Evolutionary conservation across 352 stramenopile genomes (phyloP), one percentile per base, ranked within the genome.

Genomic region (Hyaloperonospora arabidopsidis): DNA sequence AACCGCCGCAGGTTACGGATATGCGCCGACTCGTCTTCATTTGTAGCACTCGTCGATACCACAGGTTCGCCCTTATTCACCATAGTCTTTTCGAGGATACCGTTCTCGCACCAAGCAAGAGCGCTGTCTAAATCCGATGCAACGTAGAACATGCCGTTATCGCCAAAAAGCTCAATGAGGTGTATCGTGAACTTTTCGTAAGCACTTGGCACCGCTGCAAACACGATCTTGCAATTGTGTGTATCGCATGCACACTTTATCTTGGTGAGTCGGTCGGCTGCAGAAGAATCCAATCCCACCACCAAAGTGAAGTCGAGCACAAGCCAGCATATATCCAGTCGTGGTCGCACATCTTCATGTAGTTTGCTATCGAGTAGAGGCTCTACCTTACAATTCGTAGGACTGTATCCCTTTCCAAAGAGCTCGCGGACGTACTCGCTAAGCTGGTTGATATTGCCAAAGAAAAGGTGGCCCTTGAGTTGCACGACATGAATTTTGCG

Each of bases 251-350:
- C 74, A 45, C 72, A 84, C 63, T 89, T 88, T 64, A 90, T 83
- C 57, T 90, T 89, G 17, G 79, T 84, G 11, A 93, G 49, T 5
- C 78, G 72, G 29, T 90, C 79, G 0, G 80, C 83, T 10, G 83
- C 83, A 12, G 83, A 93, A 15, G 79, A 90, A 45, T 97, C 92
- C 39, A 98, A 77, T 3, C 89, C 89, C 0, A 96, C 73, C 0
- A 98, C 92, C 1, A 97, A 59, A 1, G 87, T 95, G 57, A 97
- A 97, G 57, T 97, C 89, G 7, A 97, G 71, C 29, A 97, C 89
- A 28, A 92, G 63, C 39, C 64, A 87, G 12, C 59, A 57, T 15
- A 89, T 85, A 10, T 65, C 38, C 3, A 55, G 44, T 50, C 60
- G 57, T 2, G 51, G 59, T 7, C 60, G 59, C 21, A 52, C n/a